Evolutionary conservation across 176 grass and related monocot genomes (phyloP).

Genomic region (Hordeum vulgare): MorexV3_pseudomolecules_assembly NC_058518.1:424392621-424393120

Average conservation of each 20-base stretch:
- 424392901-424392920: not conserved
- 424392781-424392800: not conserved
- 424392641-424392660: not conserved
- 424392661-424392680: not conserved
- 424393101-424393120: not conserved
- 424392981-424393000: conserved; percentile 33
- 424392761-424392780: not conserved
- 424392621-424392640: not conserved
- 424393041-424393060: not conserved
- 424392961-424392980: conserved; percentile 25
- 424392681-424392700: not conserved
- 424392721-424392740: not conserved
- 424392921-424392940: conserved; percentile 19
- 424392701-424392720: not conserved
- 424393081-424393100: conserved; percentile 25
- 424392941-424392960: conserved; percentile 22
- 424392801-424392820: not conserved
- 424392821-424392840: not conserved
- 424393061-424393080: not conserved
- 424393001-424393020: not conserved
- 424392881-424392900: not conserved
- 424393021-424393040: conserved; percentile 22
- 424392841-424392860: not conserved
- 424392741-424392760: not conserved
- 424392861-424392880: not conserved